Evolutionary conservation across 192 early-diverging fungal species (phyloP).

Genomic region (Allomyces javanicus): DNA sequence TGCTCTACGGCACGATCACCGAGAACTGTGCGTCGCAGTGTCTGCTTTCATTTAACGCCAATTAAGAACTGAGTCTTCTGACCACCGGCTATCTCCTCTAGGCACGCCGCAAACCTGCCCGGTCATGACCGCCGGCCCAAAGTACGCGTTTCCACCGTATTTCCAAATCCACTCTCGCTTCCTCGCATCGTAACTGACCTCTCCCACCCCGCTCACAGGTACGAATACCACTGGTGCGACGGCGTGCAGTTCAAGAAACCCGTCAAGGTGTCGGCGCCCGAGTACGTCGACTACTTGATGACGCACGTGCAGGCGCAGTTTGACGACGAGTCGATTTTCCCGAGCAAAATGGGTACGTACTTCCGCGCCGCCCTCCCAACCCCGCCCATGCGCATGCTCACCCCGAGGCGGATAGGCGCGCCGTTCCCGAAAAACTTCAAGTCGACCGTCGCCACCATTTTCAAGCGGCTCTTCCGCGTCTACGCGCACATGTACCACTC

Average conservation of each 20-base stretch:
- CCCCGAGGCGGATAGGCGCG: conserved; percentile 11
- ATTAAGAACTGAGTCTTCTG: not conserved
- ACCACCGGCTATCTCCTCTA: conserved; percentile 17
- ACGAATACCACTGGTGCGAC: conserved; percentile 81
- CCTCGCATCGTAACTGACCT: too few species aligned
- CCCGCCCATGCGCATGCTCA: not conserved
- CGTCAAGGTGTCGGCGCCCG: conserved; percentile 63
- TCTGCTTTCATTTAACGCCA: not conserved
- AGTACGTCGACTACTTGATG: conserved; percentile 75
- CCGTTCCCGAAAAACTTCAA: conserved; percentile 60
- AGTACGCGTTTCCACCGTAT: conserved; percentile 6
- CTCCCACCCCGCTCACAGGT: conserved; percentile 9
- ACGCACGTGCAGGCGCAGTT: conserved; percentile 63
- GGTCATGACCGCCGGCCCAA: conserved; percentile 73
- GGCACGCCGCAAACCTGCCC: conserved; percentile 79
- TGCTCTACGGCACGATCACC: conserved; percentile 70
- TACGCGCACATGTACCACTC: conserved; percentile 86
- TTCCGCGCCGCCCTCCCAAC: not conserved
- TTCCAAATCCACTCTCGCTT: too few species aligned
- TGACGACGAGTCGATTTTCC: conserved; percentile 75
- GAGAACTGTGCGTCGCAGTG: conserved; percentile 11
- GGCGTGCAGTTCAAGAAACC: conserved; percentile 68
- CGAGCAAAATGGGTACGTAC: conserved; percentile 44
- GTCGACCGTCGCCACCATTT: conserved; percentile 44
- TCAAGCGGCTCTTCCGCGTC: conserved; percentile 73